phyloP scores from a whole-genome alignment of 805 yeast genomes.

The Schwanniomyces yamadae region DNA sequence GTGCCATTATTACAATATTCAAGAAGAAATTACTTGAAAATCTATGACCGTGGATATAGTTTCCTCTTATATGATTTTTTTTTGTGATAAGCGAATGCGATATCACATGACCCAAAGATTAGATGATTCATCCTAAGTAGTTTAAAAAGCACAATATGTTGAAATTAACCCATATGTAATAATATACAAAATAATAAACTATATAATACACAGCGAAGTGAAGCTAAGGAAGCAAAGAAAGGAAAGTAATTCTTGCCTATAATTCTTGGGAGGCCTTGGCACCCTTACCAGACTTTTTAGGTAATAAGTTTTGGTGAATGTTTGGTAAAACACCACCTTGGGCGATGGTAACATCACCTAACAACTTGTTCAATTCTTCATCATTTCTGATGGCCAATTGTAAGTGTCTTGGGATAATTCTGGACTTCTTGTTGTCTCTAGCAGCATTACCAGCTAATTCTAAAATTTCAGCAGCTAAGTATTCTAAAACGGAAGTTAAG shows the following conservation, averaged over 20 bases:
- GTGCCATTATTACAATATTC: conserved; percentile 11
- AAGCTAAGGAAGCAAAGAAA: conserved; percentile 5
- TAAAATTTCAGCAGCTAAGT: conserved; percentile 50
- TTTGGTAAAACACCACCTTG: conserved; percentile 56
- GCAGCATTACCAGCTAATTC: conserved; percentile 55
- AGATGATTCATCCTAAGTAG: neutral
- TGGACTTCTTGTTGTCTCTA: conserved; percentile 51
- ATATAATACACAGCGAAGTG: conserved; percentile 19
- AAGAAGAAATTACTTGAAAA: neutral
- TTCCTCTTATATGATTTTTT: neutral
- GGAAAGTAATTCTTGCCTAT: conserved; percentile 25
- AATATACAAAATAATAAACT: conserved; percentile 7
- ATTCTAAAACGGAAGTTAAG: conserved; percentile 50
- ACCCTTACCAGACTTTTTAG: conserved; percentile 51
- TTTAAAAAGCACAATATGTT: neutral
- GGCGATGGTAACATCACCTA: conserved; percentile 50
- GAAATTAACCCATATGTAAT: conserved; percentile 4
- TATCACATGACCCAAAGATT: neutral
- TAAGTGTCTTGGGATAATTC: conserved; percentile 53
- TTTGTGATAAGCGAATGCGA: neutral
- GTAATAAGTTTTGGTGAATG: conserved; percentile 50
- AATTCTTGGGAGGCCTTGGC: conserved; percentile 60
- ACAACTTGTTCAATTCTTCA: conserved; percentile 51
- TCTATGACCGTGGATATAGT: neutral
- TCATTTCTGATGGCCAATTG: conserved; percentile 54